A percentile compares a stretch with the other conserved stretches of the same genome.
Conservation (phyloP, 495 filamentous ascomycete genomes). For the Chaetomidium leptoderma region DNA sequence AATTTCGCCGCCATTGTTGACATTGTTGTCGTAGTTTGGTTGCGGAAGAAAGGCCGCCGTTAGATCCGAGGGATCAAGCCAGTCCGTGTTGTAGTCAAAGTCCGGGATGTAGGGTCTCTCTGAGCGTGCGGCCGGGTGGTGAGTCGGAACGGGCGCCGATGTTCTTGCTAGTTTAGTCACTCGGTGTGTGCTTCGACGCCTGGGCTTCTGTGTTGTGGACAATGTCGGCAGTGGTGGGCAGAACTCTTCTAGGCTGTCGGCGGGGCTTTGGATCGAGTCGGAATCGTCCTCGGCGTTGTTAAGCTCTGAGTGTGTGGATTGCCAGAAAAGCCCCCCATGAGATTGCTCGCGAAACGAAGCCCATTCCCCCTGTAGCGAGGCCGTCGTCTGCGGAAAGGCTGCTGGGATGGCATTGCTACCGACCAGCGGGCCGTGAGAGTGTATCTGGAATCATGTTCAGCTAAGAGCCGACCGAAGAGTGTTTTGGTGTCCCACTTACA, state of each 20-base stretch:
- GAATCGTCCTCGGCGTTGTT: conserved; percentile 28
- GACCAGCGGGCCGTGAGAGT: neutral
- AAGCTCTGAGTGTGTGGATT: neutral
- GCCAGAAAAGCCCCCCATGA: conserved; percentile 16
- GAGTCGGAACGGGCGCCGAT: neutral
- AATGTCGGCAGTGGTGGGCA: conserved; percentile 7
- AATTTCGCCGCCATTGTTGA: neutral
- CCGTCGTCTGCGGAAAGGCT: conserved; percentile 3
- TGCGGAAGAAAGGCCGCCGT: conserved; percentile 1
- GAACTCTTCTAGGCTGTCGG: conserved; percentile 22
- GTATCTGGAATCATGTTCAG: neutral
- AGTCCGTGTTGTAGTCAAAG: conserved; percentile 11
- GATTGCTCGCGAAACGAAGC: conserved; percentile 10
- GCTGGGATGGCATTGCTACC: neutral
- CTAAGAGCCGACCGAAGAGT: neutral
- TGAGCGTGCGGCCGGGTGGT: neutral
- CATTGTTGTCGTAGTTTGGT: neutral
- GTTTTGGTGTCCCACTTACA: conserved; percentile 1
- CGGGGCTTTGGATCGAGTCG: conserved; percentile 22
- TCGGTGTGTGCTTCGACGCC: conserved; percentile 16
- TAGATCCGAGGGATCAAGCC: conserved; percentile 3
- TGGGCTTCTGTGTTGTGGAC: conserved; percentile 2
- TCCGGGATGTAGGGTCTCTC: neutral
- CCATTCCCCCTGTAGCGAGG: conserved; percentile 19
- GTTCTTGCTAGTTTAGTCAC: conserved; percentile 12